Evolutionary conservation across 306 rosid genomes (phyloP), one percentile per base, ranked within the genome.

Genomic region (Glycine tomentella): DNA sequence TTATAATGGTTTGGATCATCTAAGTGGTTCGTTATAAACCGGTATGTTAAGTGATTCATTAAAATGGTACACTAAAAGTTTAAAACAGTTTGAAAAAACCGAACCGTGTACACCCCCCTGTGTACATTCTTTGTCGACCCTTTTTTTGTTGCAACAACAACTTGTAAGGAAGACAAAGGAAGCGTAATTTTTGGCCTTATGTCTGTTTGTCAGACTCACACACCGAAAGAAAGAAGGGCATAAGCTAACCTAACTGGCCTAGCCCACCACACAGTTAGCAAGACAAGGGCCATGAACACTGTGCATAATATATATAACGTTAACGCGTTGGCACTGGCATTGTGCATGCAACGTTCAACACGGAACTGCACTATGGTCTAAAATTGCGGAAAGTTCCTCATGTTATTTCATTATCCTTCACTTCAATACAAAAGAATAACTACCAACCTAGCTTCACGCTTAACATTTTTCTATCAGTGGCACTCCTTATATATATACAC

Each of bases 301-400:
- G 20, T 42, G 46, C 46, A 42, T 7, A 42, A 42, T 42, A 42
- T 42, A 20, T 20, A 20, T 20, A 20, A 20, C 20, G 7, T 42
- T 42, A n/a, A 20, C 55, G 15, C 80, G 56, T 80, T 61, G 66
- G 4, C 48, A 64, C 11, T 34, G 11, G 0, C 70, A 7, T 12
- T 13, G 17, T 64, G 70, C 70, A 36, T 36, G 31, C 55, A 50
- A 31, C 14, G 13, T 58, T 58, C 64, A 58, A 58, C 64, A 58
- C 31, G 62, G 15, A 25, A 53, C 3, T 74, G 13, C n/a, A n/a
- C 31, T 16, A 53, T 65, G 49, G 57, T 81, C 69, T 49, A 66
- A 81, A 44, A 81, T 69, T 66, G 74, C 80, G 59, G 79, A 81
- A 81, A 81, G 80, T 74, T 65, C 49, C 0, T 13, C 50, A 13